Conservation (phyloP, 495 filamentous ascomycete species). For the Tuber aestivum region DNA sequence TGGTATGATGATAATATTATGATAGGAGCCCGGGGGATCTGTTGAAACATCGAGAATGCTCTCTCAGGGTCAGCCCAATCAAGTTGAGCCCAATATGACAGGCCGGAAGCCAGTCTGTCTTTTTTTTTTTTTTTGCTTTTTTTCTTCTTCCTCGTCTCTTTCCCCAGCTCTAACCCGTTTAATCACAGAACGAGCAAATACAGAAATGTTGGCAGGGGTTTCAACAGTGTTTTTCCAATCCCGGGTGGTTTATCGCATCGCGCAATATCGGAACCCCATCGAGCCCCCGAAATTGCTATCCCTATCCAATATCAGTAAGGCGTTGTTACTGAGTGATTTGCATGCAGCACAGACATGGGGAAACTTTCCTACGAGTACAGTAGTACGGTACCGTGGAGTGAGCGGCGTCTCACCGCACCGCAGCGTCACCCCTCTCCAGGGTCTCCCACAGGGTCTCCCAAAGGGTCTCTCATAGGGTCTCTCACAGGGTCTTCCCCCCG, state of each 20-base stretch:
- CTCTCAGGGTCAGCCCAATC: not conserved
- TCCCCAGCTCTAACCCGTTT: not conserved
- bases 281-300: not conserved
- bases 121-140: not conserved
- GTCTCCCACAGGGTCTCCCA: not conserved
- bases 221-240: not conserved
- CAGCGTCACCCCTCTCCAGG: not conserved
- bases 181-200: not conserved
- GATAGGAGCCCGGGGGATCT: not conserved
- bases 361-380: too few relatives aligned
- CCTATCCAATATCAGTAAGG: not conserved
- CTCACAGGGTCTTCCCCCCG: not conserved
- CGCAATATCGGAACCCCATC: not conserved
- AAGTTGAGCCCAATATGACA: not conserved
- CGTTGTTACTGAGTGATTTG: not conserved
- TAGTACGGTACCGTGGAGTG: not conserved
- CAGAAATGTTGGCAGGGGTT: not conserved
- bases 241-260: not conserved
- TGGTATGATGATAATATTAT: not conserved
- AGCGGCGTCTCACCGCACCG: not conserved
- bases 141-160: not conserved
- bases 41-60: not conserved
- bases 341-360: not conserved
- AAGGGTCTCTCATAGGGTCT: too few relatives aligned
- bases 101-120: not conserved